Base-by-base conservation (phyloP, 1,284 basidiomycete genomes). In the Ceratobasidium sp. region DNA sequence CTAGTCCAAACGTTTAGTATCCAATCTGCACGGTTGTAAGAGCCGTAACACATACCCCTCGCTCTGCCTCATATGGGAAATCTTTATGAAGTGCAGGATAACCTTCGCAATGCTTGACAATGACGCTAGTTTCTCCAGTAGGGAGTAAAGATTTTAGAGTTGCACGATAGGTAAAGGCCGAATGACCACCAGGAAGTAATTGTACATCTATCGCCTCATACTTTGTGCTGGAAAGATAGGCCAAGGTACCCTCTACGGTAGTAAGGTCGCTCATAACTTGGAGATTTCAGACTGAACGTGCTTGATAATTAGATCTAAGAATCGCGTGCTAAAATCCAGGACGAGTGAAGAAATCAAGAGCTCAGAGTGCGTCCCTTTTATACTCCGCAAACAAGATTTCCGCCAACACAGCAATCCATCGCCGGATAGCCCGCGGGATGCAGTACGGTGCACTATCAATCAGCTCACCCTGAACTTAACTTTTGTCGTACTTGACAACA, bases 141-240 rank as follows among this genome's bases (percentile, higher is more conserved):
- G 52, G 26, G 32, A 69, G 52, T 16, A 52, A 52, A 18, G 52
- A 47, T 35, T 55, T 26, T 26, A 69, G 44, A 18, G 23, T 57
- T 6, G 44, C 44, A 14, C 54, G 66, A 47, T 57, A 69, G 4
- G 54, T 69, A 47, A 57, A 69, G 9, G 66, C 52, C 41, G 66
- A 69, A n/a, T 69, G 47, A 21, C 66, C 66, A 4, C 66, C 66
- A 21, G 54, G 2, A n/a, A 69, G 38, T 32, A 32, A 26, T 14
- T 57, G 26, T 8, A 47, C 66, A 18, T 69, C 18, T 11, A 2
- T 46, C 18, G 66, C 66, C 9, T 52, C 52, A 26, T 46, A 69
- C 23, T 14, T 52, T 6, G 66, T 69, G 13, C 52, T 23, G 14
- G 55, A n/a, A 23, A 69, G 66, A 35, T 69, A 69, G 14, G 66